Conservation (phyloP, 163 green algal species). For the Chlorella variabilis region DNA sequence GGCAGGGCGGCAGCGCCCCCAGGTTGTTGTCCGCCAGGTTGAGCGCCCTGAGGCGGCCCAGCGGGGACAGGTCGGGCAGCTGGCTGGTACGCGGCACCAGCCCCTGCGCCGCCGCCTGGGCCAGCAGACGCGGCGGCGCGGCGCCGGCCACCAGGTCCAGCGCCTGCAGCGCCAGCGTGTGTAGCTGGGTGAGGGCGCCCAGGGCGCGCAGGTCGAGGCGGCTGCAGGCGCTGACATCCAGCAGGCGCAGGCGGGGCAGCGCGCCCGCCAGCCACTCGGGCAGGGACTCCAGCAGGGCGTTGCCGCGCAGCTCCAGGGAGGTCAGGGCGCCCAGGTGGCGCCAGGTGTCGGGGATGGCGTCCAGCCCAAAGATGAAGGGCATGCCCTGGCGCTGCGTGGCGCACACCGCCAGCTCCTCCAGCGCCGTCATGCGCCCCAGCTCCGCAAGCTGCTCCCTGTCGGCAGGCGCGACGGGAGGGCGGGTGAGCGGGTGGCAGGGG, state of each 20-base stretch:
- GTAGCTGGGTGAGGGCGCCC: conserved; percentile 52
- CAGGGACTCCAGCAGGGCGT: conserved; percentile 52
- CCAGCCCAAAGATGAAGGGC: conserved; percentile 54
- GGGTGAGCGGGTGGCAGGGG: no score
- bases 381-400: conserved; percentile 47
- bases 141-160: conserved; percentile 23
- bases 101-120: neutral
- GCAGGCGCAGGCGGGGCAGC: conserved; percentile 47
- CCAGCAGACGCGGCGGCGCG: neutral
- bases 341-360: conserved; percentile 56
- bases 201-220: conserved; percentile 49
- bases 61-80: conserved; percentile 49
- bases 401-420: conserved; percentile 55
- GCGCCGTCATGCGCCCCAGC: conserved; percentile 42
- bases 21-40: conserved; percentile 65
- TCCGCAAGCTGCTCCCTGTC: conserved; percentile 32
- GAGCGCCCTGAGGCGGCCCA: conserved; percentile 55
- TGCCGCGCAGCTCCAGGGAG: conserved; percentile 46
- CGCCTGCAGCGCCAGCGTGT: conserved; percentile 50
- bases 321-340: conserved; percentile 9
- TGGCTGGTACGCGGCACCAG: neutral
- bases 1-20: conserved; percentile 44
- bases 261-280: conserved; percentile 50
- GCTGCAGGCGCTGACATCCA: conserved; percentile 62
- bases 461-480: no score